Evolutionary conservation across 306 rosid genomes (phyloP), one percentile per base, ranked within the genome.

Genomic region (Cucurbita ficifolia): DNA sequence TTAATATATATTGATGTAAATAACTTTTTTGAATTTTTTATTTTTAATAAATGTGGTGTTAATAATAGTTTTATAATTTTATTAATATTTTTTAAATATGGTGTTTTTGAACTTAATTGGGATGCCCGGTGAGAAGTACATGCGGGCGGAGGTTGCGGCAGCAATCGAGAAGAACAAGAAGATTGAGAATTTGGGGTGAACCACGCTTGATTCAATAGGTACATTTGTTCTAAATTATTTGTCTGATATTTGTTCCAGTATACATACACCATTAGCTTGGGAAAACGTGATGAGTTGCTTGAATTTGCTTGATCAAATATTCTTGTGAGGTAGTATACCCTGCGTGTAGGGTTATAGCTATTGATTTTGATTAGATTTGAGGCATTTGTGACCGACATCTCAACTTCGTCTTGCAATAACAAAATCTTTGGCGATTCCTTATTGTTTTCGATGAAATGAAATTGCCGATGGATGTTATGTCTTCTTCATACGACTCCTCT

Each of bases 161-260:
- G 95, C 94, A 3, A 86, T 94, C 17, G 96, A 94, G 91, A 94
- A 86, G 88, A 94, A 94, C 46, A 94, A 89, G 88, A 89, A 51
- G 74, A 61, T 94, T 4, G 86, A 4, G 83, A 60, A 18, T 85
- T 75, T 54, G 77, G 10, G 43, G 54, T 57, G 9, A 76, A 78
- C 63, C 62, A 60, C 71, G 46, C 84, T 2, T 85, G 80, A 80
- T 75, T 46, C 55, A 72, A 36, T 61, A 72, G 79, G 87, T 88
- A 83, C 6, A 35, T 42, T 21, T 21, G 69, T 18, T 58, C 69
- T 70, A 18, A 36, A 65, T 35, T 22, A 16, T 45, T 39, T 73
- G 11, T 40, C 48, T 40, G 61, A 36, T 35, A 51, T 51, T 36
- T 72, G 76, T 51, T 52, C 48, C 73, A 6, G 10, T 69, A 69